Percentiles rank a stretch among this genome's conserved stretches.
Conservation (phyloP, 345 rosid genomes). For the Eucalyptus pauciflora region DNA sequence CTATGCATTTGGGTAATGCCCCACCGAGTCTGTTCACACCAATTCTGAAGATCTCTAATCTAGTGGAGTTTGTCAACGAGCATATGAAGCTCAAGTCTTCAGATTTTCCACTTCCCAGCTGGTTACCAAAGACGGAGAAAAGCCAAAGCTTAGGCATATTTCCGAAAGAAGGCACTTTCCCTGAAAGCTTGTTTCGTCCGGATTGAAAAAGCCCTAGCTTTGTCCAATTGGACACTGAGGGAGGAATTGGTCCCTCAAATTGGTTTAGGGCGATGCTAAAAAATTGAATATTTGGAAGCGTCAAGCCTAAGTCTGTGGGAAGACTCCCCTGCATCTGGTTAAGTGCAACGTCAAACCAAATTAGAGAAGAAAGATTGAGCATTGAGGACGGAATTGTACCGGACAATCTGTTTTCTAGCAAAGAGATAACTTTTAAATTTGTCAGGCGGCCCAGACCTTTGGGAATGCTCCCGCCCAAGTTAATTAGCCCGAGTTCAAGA, state of each 20-base stretch:
- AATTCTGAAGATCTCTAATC: fast-evolving
- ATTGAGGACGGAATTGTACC: conserved; percentile 4
- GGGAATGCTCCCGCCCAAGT: neutral
- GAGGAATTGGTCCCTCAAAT: neutral
- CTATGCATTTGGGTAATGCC: too few species aligned
- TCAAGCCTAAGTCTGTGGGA: neutral
- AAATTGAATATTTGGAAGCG: neutral
- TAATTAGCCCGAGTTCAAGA: fast-evolving
- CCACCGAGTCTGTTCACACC: fast-evolving
- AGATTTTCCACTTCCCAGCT: neutral
- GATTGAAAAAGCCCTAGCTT: neutral
- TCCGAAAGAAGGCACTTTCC: conserved; percentile 2
- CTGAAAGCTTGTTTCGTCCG: neutral
- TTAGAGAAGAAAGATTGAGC: conserved; percentile 7
- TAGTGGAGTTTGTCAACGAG: neutral
- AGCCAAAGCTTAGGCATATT: neutral
- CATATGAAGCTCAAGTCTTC: conserved; percentile 5
- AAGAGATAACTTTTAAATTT: fast-evolving
- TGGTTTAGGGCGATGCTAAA: neutral
- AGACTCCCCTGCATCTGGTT: conserved; percentile 11
- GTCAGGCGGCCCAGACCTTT: neutral
- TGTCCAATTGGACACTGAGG: neutral
- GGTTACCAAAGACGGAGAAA: neutral
- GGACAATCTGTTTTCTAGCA: neutral
- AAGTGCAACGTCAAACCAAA: fast-evolving